Percentiles rank a stretch among this genome's conserved stretches.
phyloP scores from a whole-genome alignment of 495 filamentous ascomycete genomes.

The Cercophora newfieldiana region DNA sequence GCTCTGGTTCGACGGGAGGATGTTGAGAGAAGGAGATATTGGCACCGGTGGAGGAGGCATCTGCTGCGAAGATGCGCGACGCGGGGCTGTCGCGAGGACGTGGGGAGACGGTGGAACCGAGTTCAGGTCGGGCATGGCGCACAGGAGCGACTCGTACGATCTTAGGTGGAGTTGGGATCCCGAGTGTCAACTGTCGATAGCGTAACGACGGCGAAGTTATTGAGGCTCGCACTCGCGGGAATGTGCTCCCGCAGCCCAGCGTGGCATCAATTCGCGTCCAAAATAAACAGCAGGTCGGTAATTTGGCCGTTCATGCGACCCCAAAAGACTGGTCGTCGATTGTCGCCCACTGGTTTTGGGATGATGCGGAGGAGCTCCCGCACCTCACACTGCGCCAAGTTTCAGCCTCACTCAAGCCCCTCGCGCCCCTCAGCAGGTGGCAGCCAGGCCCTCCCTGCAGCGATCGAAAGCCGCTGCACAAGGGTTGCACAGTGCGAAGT shows the following conservation, averaged over 20 bases:
- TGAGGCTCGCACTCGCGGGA: neutral
- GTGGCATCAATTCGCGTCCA: constrained; percentile 17
- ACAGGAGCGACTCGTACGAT: neutral
- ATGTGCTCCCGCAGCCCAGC: neutral
- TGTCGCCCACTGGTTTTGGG: constrained; percentile 11
- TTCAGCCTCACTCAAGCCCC: constrained; percentile 1
- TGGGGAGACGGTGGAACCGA: constrained; percentile 58
- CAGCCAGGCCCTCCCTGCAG: constrained; percentile 10
- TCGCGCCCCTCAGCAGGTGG: neutral
- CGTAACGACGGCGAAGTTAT: neutral
- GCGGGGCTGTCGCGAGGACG: constrained; percentile 35
- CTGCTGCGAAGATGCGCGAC: constrained; percentile 36
- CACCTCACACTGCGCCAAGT: constrained; percentile 6
- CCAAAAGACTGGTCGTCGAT: neutral
- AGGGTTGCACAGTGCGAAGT: neutral
- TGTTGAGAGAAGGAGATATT: constrained; percentile 42
- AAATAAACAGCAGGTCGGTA: constrained; percentile 25
- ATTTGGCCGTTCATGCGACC: constrained; percentile 32
- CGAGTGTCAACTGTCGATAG: neutral
- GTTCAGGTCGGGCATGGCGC: constrained; percentile 59
- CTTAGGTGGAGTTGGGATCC: neutral
- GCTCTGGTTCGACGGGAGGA: constrained; percentile 56
- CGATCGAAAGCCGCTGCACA: neutral
- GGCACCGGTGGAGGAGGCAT: constrained; percentile 34
- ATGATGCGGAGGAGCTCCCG: neutral